Evolutionary conservation across 495 filamentous ascomycete species (phyloP).

Genomic region (Aspergillus homomorphus): DNA sequence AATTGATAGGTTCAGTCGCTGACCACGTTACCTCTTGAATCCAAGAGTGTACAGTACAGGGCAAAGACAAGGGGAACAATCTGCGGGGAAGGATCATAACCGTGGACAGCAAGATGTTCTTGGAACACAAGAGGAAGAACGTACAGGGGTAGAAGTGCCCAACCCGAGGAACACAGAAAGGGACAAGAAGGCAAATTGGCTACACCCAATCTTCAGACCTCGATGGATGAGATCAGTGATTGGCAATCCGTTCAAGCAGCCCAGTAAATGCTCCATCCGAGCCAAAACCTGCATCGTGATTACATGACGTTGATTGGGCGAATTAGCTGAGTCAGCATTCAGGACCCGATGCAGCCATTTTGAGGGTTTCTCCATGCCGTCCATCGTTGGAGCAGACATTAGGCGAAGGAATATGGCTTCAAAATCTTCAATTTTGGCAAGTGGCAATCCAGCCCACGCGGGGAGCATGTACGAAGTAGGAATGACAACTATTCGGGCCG

Average conservation of each 20-base stretch:
- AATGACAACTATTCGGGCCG: background rate
- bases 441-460: background rate
- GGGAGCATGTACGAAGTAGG: background rate
- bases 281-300: background rate
- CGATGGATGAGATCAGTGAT: background rate
- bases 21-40: too few relatives aligned
- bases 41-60: too few relatives aligned
- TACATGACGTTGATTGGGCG: background rate
- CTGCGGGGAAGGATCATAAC: background rate
- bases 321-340: background rate
- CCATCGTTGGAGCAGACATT: background rate
- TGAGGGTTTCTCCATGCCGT: background rate
- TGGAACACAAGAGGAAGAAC: too few relatives aligned
- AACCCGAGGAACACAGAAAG: background rate
- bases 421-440: background rate
- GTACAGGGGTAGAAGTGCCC: background rate
- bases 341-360: background rate
- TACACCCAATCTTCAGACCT: background rate
- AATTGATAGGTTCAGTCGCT: too few relatives aligned
- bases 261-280: too few relatives aligned
- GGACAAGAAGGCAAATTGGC: background rate
- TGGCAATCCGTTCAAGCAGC: background rate
- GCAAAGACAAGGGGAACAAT: background rate
- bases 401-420: background rate
- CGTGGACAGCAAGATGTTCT: too few relatives aligned